Evolutionary conservation across 1,139 yeast genomes (phyloP).

Genomic region (Suhomyces bolitotheri): DNA sequence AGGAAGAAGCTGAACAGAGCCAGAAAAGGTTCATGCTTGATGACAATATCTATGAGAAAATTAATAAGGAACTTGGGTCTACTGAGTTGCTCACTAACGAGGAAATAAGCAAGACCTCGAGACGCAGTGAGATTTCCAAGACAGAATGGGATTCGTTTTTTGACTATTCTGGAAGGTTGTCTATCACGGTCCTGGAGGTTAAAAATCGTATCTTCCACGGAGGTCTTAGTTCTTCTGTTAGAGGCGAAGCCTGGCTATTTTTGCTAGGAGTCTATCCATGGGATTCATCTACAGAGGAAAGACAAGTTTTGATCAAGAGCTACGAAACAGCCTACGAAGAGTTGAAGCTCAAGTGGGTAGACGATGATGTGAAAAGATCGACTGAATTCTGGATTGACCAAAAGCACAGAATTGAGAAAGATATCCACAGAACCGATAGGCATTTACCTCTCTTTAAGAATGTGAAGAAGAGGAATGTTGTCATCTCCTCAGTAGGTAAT

Average conservation of each 20-base stretch:
- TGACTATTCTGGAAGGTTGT: conserved; percentile 73
- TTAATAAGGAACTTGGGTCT: conserved; percentile 71
- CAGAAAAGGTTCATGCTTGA: conserved; percentile 60
- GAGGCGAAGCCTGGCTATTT: conserved; percentile 85
- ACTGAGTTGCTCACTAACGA: conserved; percentile 57
- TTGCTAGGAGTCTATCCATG: conserved; percentile 83
- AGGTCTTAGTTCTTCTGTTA: conserved; percentile 60
- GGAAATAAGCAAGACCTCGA: conserved; percentile 59
- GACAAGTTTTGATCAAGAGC: conserved; percentile 57
- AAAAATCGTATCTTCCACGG: conserved; percentile 88
- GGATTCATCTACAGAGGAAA: conserved; percentile 75
- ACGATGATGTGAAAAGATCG: conserved; percentile 53
- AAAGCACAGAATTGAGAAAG: conserved; percentile 86
- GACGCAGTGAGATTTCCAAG: conserved; percentile 63
- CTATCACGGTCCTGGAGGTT: conserved; percentile 72
- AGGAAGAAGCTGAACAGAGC: conserved; percentile 84
- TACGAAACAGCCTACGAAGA: conserved; percentile 65
- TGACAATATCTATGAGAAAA: conserved; percentile 56
- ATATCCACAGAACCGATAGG: conserved; percentile 89
- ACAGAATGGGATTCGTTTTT: conserved; percentile 88
- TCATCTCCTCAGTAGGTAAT: conserved; percentile 12
- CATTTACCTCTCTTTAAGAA: conserved; percentile 62
- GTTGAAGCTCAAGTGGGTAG: conserved; percentile 67
- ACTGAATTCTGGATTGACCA: conserved; percentile 88
- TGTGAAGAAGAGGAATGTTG: conserved; percentile 29